These are phyloP conservation scores for Carallia brachiata DNA, from an alignment of 345 rosid genomes.

Conservation along the genomic window DNA sequence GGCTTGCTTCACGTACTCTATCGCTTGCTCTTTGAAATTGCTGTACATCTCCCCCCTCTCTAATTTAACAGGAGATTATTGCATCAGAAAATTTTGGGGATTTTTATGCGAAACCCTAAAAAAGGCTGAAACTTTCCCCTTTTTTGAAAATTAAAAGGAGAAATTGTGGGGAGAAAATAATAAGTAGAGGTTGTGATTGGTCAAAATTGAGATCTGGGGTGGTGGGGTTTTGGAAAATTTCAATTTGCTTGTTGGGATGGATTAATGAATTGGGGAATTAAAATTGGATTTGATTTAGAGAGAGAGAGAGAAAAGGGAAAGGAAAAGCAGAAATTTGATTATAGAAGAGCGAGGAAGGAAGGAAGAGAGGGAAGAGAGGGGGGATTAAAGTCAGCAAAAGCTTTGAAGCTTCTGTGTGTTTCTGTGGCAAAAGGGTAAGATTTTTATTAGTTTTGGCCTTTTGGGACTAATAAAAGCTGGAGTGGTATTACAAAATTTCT, in stretches of 20 bases:
- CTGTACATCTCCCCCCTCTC: conserved; percentile 56
- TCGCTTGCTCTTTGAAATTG: conserved; percentile 95
- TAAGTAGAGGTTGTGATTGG: neutral
- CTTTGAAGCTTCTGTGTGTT: neutral
- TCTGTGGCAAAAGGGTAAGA: neutral
- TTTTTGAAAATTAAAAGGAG: too few species aligned
- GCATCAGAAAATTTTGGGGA: conserved; percentile 16
- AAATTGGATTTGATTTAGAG: neutral
- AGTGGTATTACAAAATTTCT: too few species aligned
- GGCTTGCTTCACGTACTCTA: conserved; percentile 93
- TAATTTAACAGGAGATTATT: conserved; percentile 6
- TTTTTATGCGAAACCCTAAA: neutral
- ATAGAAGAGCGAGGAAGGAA: neutral
- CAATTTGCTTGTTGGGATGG: too few species aligned
- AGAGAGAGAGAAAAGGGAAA: neutral
- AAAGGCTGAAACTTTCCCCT: neutral
- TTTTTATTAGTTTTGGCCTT: neutral
- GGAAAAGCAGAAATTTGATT: neutral
- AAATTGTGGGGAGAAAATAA: neutral
- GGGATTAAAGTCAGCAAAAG: neutral
- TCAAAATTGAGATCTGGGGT: neutral
- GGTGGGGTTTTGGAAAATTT: too few species aligned
- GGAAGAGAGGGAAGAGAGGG: neutral
- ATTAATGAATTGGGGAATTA: too few species aligned
- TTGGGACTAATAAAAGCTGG: too few species aligned